These are phyloP conservation scores for Leishmania guyanensis DNA, from an alignment of 208 protist genomes.

Conservation along the genomic window DNA sequence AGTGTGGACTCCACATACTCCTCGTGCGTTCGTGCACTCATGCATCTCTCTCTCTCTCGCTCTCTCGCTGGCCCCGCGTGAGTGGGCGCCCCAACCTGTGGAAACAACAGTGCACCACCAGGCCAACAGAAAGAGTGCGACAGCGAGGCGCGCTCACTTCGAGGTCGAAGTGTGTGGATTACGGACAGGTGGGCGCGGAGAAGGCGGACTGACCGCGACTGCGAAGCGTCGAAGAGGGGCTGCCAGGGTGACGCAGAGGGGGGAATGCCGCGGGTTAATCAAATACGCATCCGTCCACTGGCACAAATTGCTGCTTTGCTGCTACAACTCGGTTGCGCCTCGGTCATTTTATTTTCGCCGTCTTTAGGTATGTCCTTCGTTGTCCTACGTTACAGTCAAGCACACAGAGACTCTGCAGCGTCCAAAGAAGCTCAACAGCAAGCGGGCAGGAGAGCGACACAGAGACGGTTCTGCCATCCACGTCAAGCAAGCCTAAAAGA, in stretches of 20 bases:
- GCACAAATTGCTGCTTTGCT: not conserved
- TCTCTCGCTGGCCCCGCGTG: too few species aligned
- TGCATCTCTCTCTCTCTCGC: too few species aligned
- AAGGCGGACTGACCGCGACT: not conserved
- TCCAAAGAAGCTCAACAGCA: not conserved
- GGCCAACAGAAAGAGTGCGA: not conserved
- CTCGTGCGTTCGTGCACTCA: too few species aligned
- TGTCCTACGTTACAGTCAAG: not conserved
- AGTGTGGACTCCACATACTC: too few species aligned
- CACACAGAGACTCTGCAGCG: not conserved
- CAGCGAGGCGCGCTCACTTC: not conserved
- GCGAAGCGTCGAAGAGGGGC: not conserved
- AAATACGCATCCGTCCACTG: not conserved
- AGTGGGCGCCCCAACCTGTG: not conserved
- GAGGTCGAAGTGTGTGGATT: not conserved
- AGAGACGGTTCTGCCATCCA: not conserved
- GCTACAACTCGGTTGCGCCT: not conserved
- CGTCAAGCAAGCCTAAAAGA: not conserved
- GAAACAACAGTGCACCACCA: not conserved
- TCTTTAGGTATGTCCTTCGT: not conserved
- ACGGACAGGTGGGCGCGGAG: not conserved
- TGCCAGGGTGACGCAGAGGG: not conserved
- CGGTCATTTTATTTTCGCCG: not conserved
- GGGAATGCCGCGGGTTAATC: not conserved
- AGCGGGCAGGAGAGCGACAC: conserved; percentile 6